Evolutionary conservation across 495 filamentous ascomycete genomes (phyloP).

Genomic region (Aspergillus panamensis): DNA sequence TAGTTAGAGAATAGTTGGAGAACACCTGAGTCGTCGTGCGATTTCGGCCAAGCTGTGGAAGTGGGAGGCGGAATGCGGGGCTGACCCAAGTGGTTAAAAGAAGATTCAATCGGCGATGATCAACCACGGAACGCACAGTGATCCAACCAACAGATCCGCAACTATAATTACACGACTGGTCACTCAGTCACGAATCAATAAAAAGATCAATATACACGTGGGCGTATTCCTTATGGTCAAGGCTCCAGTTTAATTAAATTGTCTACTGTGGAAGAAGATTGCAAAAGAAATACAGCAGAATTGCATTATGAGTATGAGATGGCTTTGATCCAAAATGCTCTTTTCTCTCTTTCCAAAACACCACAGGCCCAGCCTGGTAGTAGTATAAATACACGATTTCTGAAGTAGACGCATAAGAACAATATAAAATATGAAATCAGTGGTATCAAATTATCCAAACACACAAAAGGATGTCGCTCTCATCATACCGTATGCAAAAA

Average conservation of each 20-base stretch:
- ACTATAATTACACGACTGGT: not conserved
- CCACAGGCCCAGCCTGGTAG: slow-evolving; percentile 14
- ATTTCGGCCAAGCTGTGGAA: not conserved
- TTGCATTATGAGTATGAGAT: not conserved
- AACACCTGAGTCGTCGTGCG: not conserved
- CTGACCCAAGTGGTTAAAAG: slow-evolving; percentile 11
- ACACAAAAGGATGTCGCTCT: slow-evolving; percentile 20
- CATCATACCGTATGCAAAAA: slow-evolving; percentile 16
- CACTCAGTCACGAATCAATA: no score
- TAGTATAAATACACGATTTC: slow-evolving; percentile 15
- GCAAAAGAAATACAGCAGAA: not conserved
- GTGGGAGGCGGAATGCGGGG: slow-evolving; percentile 12
- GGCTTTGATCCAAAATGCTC: not conserved
- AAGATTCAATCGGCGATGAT: not conserved
- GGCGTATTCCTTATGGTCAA: no score
- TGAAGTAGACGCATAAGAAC: slow-evolving; percentile 2
- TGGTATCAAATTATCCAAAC: slow-evolving; percentile 24
- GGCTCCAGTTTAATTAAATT: no score
- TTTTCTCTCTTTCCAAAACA: slow-evolving; percentile 5
- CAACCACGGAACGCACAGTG: not conserved
- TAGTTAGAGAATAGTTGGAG: slow-evolving; percentile 10
- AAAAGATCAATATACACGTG: no score
- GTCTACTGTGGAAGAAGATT: not conserved
- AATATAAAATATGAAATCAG: slow-evolving; percentile 10
- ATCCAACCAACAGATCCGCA: not conserved